A percentile compares a stretch with the other conserved stretches of the same genome.
Evolutionary conservation across 2,329 filamentous ascomycete genomes (phyloP).

Genomic region (Sclerotinia borealis): DNA sequence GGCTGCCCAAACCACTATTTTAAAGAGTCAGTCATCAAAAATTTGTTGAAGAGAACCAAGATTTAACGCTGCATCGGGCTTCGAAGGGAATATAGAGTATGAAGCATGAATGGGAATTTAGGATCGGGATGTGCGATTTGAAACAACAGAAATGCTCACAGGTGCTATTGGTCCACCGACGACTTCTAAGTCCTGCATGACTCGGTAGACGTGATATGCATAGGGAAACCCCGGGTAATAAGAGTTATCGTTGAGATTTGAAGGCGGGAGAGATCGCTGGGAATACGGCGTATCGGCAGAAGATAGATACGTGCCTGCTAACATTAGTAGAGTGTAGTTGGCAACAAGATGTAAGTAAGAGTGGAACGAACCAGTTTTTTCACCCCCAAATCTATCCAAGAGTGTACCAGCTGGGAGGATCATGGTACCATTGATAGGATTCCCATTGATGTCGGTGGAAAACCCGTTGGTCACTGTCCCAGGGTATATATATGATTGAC

Average conservation of each 20-base stretch:
- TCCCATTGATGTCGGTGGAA: background rate
- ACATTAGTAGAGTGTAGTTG: background rate
- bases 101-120: no score
- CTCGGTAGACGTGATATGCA: constrained; percentile 6
- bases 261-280: background rate
- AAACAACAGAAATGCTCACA: background rate
- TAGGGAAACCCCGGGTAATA: background rate
- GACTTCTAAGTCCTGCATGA: background rate
- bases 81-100: fast-evolving
- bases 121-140: no score
- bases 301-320: background rate
- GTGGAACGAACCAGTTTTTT: constrained; percentile 3
- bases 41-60: background rate
- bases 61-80: fast-evolving
- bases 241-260: background rate
- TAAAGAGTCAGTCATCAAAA: background rate
- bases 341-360: no score
- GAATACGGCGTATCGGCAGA: constrained; percentile 3
- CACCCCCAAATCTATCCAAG: constrained; percentile 9
- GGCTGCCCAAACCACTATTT: constrained; percentile 8
- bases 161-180: constrained; percentile 3
- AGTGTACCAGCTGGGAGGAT: background rate
- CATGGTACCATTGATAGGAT: constrained; percentile 2
- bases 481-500: background rate
- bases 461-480: background rate